Base-by-base conservation (phyloP, 1,139 yeast genomes). In the Saccharomycopsis hybrid region DNA sequence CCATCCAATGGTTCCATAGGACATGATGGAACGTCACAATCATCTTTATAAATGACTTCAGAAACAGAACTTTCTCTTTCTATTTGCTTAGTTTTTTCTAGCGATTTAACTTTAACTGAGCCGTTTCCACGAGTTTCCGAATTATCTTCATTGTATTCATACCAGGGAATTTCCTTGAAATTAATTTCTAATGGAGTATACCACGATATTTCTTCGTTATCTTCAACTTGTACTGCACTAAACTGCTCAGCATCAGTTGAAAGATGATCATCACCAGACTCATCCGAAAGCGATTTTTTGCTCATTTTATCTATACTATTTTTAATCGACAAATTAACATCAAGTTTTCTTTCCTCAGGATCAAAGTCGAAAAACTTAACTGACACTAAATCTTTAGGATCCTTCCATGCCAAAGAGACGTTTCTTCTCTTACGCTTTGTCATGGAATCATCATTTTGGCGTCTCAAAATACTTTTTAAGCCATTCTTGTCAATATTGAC, bases 361-460 rank as follows among this genome's bases (percentile, higher is more conserved):
- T 50, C 74, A 57, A 55, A 73, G 63, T 65, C 79, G 74, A 56
- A 77, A 54, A 59, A 56, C 43, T 62, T 71, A 60, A 65, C 74
- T 62, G 58, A 64, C 56, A 63, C 78, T 63, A 64, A 68, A 24
- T 55, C 56, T 38, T 67, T 71, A 5, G 43, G 46, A 24, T 49
- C 44, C 36, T 46, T 51, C 55, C 55, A 53, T 18, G 40, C 31
- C 8, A 52, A 33, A 3, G 48, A 13, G 24, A 51, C 54, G 7
- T 46, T 39, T 43, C 55, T 43, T 43, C 54, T 45, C 37, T 51
- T 51, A 8, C 55, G 35, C 25, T 47, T 53, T 3, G 52, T 51
- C 1, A 36, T 44, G 8, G 55, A 28, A 5, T 39, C 29, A 35
- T 53, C 55, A 29, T 43, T 40, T 30, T 48, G 37, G n/a, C 55